phyloP scores from a whole-genome alignment of 352 stramenopile species.

The Phytophthora syringae region DNA sequence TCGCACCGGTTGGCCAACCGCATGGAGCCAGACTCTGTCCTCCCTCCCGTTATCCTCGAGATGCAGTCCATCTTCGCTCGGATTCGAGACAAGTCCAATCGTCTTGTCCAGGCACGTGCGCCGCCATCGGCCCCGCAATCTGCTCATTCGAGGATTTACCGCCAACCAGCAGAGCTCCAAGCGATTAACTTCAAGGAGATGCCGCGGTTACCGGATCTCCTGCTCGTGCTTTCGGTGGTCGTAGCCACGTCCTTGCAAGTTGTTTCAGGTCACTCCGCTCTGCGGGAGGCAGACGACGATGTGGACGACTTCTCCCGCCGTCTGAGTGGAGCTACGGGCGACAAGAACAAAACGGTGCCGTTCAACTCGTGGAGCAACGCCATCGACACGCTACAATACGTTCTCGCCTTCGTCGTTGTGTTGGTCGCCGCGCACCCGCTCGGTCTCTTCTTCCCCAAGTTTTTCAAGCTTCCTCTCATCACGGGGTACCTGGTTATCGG shows the following conservation, averaged over 20 bases:
- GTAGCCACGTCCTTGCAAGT: slow-evolving; percentile 18
- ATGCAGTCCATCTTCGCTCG: slow-evolving; percentile 25
- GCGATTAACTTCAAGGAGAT: slow-evolving; percentile 26
- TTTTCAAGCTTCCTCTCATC: too few species aligned
- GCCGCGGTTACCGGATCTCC: slow-evolving; percentile 12
- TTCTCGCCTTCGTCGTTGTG: slow-evolving; percentile 64
- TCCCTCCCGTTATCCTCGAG: slow-evolving; percentile 16
- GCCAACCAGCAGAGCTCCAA: background rate
- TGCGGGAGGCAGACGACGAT: slow-evolving; percentile 24
- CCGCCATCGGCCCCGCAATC: background rate
- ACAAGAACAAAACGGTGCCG: too few species aligned
- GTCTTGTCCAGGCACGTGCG: slow-evolving; percentile 20
- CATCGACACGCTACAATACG: slow-evolving; percentile 50
- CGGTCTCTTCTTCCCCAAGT: too few species aligned
- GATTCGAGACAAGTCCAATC: slow-evolving; percentile 17
- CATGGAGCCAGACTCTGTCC: slow-evolving; percentile 30
- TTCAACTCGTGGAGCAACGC: slow-evolving; percentile 36
- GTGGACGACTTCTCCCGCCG: slow-evolving; percentile 2
- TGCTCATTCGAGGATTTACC: slow-evolving; percentile 33
- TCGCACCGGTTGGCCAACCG: too few species aligned
- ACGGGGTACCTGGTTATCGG: slow-evolving; percentile 71
- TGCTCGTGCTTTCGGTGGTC: slow-evolving; percentile 24
- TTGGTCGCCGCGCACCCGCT: slow-evolving; percentile 62
- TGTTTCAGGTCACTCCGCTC: slow-evolving; percentile 12
- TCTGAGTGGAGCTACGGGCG: slow-evolving; percentile 28